These are phyloP conservation scores for Aspergillus asperescens DNA, from an alignment of 495 filamentous ascomycete species.

Conservation along the genomic window DNA sequence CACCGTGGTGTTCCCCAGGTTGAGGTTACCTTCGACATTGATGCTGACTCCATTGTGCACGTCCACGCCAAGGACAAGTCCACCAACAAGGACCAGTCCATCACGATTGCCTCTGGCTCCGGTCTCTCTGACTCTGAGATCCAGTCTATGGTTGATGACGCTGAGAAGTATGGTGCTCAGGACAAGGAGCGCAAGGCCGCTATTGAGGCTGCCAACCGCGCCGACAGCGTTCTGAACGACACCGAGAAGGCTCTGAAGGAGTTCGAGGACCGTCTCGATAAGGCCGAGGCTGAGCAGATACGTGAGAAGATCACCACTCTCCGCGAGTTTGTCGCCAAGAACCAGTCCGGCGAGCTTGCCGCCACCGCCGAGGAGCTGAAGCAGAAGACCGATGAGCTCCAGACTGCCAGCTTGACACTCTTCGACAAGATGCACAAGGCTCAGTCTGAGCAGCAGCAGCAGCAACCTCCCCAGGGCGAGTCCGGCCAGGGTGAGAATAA, in stretches of 20 bases:
- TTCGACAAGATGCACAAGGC: slow-evolving; percentile 99
- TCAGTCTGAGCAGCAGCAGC: slow-evolving; percentile 64
- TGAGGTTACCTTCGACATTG: slow-evolving; percentile 99
- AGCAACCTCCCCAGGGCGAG: slow-evolving; percentile 50
- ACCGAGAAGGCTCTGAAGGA: slow-evolving; percentile 98
- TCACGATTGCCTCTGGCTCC: slow-evolving; percentile 97
- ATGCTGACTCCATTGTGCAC: slow-evolving; percentile 98
- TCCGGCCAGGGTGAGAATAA: slow-evolving; percentile 72
- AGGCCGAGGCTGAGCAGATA: slow-evolving; percentile 87
- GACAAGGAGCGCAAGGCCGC: slow-evolving; percentile 96
- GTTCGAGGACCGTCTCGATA: slow-evolving; percentile 91
- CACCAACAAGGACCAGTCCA: slow-evolving; percentile 98
- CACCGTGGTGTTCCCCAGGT: slow-evolving; percentile 97
- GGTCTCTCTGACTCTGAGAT: slow-evolving; percentile 95
- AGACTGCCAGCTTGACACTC: slow-evolving; percentile 88
- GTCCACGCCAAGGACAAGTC: slow-evolving; percentile 99
- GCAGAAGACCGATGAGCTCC: slow-evolving; percentile 96
- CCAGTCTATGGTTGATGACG: slow-evolving; percentile 92
- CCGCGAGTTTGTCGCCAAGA: slow-evolving; percentile 89
- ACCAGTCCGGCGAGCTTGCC: slow-evolving; percentile 82
- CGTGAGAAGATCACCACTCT: slow-evolving; percentile 87
- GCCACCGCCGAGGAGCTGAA: slow-evolving; percentile 87
- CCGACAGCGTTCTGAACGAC: slow-evolving; percentile 93
- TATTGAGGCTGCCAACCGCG: slow-evolving; percentile 93
- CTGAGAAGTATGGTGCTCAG: slow-evolving; percentile 88